Evolutionary conservation across 2,329 filamentous ascomycete species (phyloP).

Genomic region (Bipolaris bicolor): DNA sequence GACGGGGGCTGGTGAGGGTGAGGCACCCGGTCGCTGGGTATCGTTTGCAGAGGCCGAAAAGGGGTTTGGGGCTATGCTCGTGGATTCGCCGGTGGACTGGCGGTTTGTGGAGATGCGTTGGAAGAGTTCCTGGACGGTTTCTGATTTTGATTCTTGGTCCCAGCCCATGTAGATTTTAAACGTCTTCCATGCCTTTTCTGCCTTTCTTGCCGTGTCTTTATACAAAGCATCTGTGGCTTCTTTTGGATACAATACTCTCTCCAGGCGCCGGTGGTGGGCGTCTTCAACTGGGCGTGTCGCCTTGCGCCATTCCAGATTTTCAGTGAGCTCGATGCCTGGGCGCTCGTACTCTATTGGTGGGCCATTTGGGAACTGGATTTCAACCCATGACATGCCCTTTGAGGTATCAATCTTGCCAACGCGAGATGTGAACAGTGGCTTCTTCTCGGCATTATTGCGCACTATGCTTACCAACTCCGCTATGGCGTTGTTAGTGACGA

Average conservation of each 20-base stretch:
- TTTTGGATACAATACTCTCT: conserved; percentile 29
- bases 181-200: conserved; percentile 27
- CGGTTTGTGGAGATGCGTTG: conserved; percentile 15
- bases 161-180: conserved; percentile 36
- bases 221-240: conserved; percentile 32
- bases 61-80: conserved; percentile 13
- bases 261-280: conserved; percentile 48
- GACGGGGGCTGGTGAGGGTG: conserved; percentile 14
- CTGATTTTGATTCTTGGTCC: conserved; percentile 23
- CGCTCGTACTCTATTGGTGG: conserved; percentile 58
- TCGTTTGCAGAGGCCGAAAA: conserved; percentile 21
- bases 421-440: conserved; percentile 35
- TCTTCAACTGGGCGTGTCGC: conserved; percentile 38
- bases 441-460: conserved; percentile 36
- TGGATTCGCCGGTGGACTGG: conserved; percentile 4
- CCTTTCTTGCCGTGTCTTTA: conserved; percentile 30
- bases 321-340: conserved; percentile 51
- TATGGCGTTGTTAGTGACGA: conserved; percentile 16
- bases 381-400: conserved; percentile 55
- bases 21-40: conserved; percentile 20
- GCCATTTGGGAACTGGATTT: conserved; percentile 56
- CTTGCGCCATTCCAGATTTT: conserved; percentile 46
- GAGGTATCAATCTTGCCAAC: conserved; percentile 50
- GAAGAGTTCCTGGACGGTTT: conserved; percentile 21
- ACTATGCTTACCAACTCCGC: conserved; percentile 49